phyloP scores from a whole-genome alignment of 2,329 filamentous ascomycete genomes.

The Gyromitra esculenta region DNA sequence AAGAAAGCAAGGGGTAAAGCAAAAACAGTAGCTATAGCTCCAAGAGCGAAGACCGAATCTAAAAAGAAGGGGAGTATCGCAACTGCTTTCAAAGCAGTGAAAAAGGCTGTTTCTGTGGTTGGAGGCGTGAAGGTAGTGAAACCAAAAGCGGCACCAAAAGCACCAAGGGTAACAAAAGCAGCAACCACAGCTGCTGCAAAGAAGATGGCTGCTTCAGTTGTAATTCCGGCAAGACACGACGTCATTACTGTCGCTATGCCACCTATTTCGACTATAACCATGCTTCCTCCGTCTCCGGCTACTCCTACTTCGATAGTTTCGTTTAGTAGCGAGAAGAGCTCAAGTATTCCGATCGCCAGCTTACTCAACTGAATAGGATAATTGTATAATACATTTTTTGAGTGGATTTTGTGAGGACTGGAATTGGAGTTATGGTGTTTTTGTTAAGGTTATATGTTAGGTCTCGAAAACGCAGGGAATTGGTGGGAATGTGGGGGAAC shows the following conservation, averaged over 20 bases:
- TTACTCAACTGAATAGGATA: slow-evolving; percentile 35
- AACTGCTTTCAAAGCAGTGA: slow-evolving; percentile 51
- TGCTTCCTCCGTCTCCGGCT: slow-evolving; percentile 27
- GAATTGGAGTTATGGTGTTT: slow-evolving; percentile 36
- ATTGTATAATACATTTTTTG: slow-evolving; percentile 38
- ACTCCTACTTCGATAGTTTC: slow-evolving; percentile 21
- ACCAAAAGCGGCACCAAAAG: slow-evolving; percentile 39
- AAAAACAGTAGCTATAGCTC: slow-evolving; percentile 12
- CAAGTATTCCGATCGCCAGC: slow-evolving; percentile 43
- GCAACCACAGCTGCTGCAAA: slow-evolving; percentile 13
- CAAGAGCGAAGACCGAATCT: slow-evolving; percentile 36
- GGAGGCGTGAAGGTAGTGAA: slow-evolving; percentile 24
- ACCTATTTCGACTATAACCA: slow-evolving; percentile 12
- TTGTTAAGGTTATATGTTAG: slow-evolving; percentile 25
- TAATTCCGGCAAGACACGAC: slow-evolving; percentile 19
- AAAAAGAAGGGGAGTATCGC: slow-evolving; percentile 45
- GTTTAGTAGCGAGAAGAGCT: slow-evolving; percentile 38
- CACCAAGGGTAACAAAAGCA: slow-evolving; percentile 36
- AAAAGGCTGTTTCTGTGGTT: slow-evolving; percentile 28
- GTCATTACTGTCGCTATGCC: slow-evolving; percentile 38
- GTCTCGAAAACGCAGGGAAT: not conserved
- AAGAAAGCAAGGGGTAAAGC: slow-evolving; percentile 45
- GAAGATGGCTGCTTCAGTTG: slow-evolving; percentile 20
- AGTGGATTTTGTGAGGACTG: slow-evolving; percentile 16
- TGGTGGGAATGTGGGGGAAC: slow-evolving; percentile 11